Base-by-base conservation (phyloP, 768 basidiomycete species). In the Rhodotorula diobovata region DNA sequence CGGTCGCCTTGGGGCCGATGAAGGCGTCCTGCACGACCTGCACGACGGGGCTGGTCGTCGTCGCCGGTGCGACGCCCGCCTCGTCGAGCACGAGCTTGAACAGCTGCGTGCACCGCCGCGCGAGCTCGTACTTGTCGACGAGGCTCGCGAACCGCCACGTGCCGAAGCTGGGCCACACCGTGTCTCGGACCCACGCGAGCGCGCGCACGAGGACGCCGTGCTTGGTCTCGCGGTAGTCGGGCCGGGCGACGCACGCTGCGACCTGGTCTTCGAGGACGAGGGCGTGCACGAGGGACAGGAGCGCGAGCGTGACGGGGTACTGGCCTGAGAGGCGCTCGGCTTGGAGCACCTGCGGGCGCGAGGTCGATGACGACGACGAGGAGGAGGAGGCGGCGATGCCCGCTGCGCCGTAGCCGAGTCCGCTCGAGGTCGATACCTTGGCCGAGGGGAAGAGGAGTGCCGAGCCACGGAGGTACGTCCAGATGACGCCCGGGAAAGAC, bases 81-180 rank as follows among this genome's bases (percentile, higher is more conserved):
- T 72, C 70, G 21, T 75, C 70, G 56, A 95, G 79, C 21, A 93
- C 84, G 51, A 85, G 84, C 23, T 84, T 82, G 78, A 90, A 94
- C 39, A 94, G 82, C 15, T 83, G 82, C 18, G 87, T 84, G 35
- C 92, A 83, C 25, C 87, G 82, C 63, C 85, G 83, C 30, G 88
- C 89, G 58, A 97, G 88, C 81, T 91, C 89, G 77, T 91, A 94
- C 50, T 90, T 85, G 77, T 91, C 89, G 10, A 88, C 88, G 21
- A 93, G 83, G 66, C 89, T 88, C 9, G 83, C 82, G 74, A 93
- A 96, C 79, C 90, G 90, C 93, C 93, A 97, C 5, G 87, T 86
- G 50, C 87, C 79, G 79, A 91, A 89, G 75, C 89, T 88, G 1
- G 89, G 85, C 93, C 93, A 97, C 30, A 95, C 87, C 78, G 94